These are phyloP conservation scores for Chenopodium formosanum DNA, from an alignment of 148 eudicot species.

Conservation along the genomic window DNA sequence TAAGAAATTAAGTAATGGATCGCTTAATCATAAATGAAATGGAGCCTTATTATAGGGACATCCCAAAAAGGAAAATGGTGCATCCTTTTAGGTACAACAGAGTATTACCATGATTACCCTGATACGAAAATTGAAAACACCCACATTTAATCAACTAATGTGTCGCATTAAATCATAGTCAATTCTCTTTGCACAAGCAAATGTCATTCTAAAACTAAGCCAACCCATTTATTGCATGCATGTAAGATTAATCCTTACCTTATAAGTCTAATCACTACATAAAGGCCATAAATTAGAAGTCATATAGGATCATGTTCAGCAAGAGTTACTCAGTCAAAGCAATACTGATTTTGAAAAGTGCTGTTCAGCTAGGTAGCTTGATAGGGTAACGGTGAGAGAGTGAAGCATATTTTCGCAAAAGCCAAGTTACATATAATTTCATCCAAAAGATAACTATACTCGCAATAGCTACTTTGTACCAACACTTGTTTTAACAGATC, in stretches of 20 bases:
- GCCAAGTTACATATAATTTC: no score
- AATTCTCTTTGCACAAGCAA: neutral
- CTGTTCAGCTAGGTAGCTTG: no score
- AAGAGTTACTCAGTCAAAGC: neutral
- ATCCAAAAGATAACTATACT: no score
- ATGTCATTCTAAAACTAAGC: neutral
- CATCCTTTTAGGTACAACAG: no score
- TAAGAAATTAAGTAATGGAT: no score
- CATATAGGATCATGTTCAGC: neutral
- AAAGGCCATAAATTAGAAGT: neutral
- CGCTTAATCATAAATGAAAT: no score
- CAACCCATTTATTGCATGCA: neutral
- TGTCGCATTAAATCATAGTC: neutral
- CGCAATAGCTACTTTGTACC: neutral
- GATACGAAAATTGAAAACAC: neutral
- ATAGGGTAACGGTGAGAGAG: no score
- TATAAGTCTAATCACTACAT: neutral
- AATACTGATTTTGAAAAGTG: no score
- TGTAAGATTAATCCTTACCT: neutral
- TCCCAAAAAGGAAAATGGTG: no score
- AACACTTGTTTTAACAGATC: neutral
- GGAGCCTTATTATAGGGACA: no score
- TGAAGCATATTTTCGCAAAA: neutral
- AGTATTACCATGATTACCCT: neutral
- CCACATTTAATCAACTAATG: neutral